Evolutionary conservation across 176 grass and related monocot species (phyloP).

Genomic region (Carex littledalei): DNA sequence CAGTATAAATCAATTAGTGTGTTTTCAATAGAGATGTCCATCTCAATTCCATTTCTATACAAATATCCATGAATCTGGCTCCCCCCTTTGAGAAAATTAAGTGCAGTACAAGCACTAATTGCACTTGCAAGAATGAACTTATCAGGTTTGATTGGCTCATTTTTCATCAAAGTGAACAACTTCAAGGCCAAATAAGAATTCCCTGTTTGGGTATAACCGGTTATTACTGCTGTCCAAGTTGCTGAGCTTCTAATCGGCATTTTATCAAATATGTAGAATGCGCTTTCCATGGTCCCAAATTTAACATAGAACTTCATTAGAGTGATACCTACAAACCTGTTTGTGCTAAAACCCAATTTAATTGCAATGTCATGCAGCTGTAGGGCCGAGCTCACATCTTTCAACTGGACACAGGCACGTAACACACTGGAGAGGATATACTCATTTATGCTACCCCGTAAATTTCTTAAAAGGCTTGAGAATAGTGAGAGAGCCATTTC

Average conservation of each 20-base stretch:
- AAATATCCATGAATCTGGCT: conserved; percentile 52
- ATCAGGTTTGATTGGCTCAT: conserved; percentile 33
- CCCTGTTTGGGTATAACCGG: conserved; percentile 48
- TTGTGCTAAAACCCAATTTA: conserved; percentile 34
- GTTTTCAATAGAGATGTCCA: conserved; percentile 45
- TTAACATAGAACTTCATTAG: conserved; percentile 57
- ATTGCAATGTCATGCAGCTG: conserved; percentile 45
- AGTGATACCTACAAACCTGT: conserved; percentile 44
- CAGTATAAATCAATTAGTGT: conserved; percentile 56
- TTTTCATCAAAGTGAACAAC: conserved; percentile 51
- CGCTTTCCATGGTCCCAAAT: conserved; percentile 37
- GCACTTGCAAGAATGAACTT: conserved; percentile 58
- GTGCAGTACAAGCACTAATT: conserved; percentile 49
- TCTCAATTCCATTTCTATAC: conserved; percentile 35
- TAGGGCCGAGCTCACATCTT: conserved; percentile 9
- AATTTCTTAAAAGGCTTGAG: conserved; percentile 15
- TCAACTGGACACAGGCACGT: conserved; percentile 45
- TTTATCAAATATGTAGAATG: conserved; percentile 40
- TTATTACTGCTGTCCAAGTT: conserved; percentile 65
- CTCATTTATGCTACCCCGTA: conserved; percentile 33
- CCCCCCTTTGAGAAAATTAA: conserved; percentile 46
- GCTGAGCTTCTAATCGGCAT: conserved; percentile 45
- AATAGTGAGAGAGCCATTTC: conserved; percentile 35
- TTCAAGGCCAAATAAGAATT: conserved; percentile 25
- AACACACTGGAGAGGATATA: conserved; percentile 62